A percentile compares a stretch with the other conserved stretches of the same genome.
Evolutionary conservation across 768 basidiomycete genomes (phyloP).

Genomic region (Boletus sp.): DNA sequence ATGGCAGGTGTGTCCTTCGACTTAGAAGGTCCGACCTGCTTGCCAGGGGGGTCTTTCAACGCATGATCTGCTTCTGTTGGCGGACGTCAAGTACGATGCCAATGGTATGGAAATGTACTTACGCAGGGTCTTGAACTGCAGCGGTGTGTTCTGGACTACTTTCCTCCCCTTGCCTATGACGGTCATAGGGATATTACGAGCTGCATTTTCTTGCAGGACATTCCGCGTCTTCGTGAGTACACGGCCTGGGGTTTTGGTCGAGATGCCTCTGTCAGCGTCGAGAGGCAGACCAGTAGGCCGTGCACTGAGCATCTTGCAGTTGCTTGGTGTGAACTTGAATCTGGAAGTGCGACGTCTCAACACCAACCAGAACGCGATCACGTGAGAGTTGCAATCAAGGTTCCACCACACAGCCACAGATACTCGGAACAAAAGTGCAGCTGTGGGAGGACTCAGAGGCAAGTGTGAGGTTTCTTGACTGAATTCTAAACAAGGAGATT

Average conservation of each 20-base stretch:
- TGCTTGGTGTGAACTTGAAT: not conserved
- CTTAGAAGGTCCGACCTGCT: slow-evolving; percentile 29
- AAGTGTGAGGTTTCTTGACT: slow-evolving; percentile 6
- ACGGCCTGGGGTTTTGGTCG: slow-evolving; percentile 57
- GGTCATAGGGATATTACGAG: slow-evolving; percentile 38
- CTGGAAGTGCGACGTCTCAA: not conserved
- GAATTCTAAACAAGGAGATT: slow-evolving; percentile 11
- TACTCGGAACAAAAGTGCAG: not conserved
- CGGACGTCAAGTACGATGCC: not conserved
- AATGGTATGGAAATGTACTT: not conserved
- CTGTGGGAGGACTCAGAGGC: slow-evolving; percentile 1
- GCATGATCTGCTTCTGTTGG: slow-evolving; percentile 21
- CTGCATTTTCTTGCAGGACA: slow-evolving; percentile 50
- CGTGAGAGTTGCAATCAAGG: slow-evolving; percentile 16
- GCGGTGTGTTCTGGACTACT: slow-evolving; percentile 35
- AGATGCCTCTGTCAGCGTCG: slow-evolving; percentile 22
- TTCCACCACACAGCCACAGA: not conserved
- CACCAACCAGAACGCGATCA: slow-evolving; percentile 29
- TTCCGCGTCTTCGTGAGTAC: slow-evolving; percentile 37
- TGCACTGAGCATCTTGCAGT: slow-evolving; percentile 28
- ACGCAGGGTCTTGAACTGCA: slow-evolving; percentile 32
- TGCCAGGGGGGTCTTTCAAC: slow-evolving; percentile 23
- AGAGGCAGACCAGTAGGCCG: slow-evolving; percentile 27
- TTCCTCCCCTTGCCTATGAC: slow-evolving; percentile 49
- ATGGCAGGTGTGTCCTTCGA: slow-evolving; percentile 21